Percentiles rank a stretch among this genome's conserved stretches.
Evolutionary conservation across 2,329 filamentous ascomycete genomes (phyloP).

Genomic region (Aspergillus oerlinghausenensis): DNA sequence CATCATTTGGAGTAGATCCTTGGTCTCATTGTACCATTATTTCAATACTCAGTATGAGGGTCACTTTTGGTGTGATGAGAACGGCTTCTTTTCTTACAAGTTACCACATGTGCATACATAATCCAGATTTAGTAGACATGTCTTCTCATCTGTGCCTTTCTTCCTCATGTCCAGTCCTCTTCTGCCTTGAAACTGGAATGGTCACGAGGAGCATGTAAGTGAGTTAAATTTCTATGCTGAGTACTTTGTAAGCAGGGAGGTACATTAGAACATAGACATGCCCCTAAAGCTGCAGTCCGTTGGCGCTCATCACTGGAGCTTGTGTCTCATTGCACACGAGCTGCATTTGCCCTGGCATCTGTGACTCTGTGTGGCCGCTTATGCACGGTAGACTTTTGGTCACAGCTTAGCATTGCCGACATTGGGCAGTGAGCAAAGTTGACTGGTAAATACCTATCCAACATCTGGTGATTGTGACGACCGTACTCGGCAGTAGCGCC

Average conservation of each 20-base stretch:
- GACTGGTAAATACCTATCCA: conserved; percentile 3
- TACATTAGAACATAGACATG: not conserved
- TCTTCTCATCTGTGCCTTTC: not conserved
- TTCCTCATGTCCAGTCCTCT: not conserved
- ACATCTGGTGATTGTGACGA: conserved; percentile 1
- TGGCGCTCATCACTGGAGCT: not conserved
- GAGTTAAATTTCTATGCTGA: not conserved
- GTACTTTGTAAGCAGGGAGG: not conserved
- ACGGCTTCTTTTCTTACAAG: not conserved
- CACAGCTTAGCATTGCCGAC: conserved; percentile 14
- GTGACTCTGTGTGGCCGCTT: conserved; percentile 8
- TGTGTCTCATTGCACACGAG: not conserved
- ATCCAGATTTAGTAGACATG: not conserved
- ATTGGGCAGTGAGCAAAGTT: conserved; percentile 1
- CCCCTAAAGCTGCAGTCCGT: not conserved
- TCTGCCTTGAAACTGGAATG: not conserved
- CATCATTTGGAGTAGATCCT: not conserved
- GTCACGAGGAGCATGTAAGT: not conserved
- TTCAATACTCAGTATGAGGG: not conserved
- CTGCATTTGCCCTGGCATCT: conserved; percentile 12
- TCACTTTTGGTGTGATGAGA: not conserved
- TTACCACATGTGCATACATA: not conserved
- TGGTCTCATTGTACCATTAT: not conserved
- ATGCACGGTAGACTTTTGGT: conserved; percentile 21
- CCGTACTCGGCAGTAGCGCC: conserved; percentile 1